phyloP scores from a whole-genome alignment of 139 green algal genomes.

The Tetradesmus lagerheimii region DNA sequence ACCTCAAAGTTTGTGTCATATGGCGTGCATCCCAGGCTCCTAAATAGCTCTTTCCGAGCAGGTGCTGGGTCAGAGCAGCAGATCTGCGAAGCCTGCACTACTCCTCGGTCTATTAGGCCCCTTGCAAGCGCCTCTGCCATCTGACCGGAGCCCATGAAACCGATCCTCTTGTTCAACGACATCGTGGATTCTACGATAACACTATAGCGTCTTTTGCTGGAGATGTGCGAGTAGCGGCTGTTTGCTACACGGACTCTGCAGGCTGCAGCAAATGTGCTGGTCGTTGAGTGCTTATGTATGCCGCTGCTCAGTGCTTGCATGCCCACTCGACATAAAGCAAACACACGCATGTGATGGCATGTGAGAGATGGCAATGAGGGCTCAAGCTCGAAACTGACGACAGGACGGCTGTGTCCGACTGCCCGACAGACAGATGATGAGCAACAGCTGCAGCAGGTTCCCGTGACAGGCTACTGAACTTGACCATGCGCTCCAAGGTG shows the following conservation, averaged over 20 bases:
- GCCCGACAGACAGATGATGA: not conserved
- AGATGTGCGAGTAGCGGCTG: not conserved
- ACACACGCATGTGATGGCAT: not conserved
- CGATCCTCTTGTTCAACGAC: slow-evolving; percentile 69
- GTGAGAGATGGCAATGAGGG: too few relatives aligned
- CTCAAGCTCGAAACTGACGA: not conserved
- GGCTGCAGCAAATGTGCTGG: not conserved
- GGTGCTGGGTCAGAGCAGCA: slow-evolving; percentile 74
- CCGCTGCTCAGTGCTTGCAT: not conserved
- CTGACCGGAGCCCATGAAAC: slow-evolving; percentile 77
- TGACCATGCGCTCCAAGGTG: not conserved
- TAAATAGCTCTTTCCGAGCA: slow-evolving; percentile 83
- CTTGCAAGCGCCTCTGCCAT: slow-evolving; percentile 95
- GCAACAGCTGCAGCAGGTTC: not conserved
- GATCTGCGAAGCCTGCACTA: slow-evolving; percentile 69
- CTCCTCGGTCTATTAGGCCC: slow-evolving; percentile 83
- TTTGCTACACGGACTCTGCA: not conserved
- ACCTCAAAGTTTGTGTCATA: slow-evolving; percentile 77
- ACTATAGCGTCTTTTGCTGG: not conserved
- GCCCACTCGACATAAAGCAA: not conserved
- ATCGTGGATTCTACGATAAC: not conserved
- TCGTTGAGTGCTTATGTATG: not conserved
- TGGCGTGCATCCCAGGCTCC: slow-evolving; percentile 62
- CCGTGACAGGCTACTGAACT: too few relatives aligned
- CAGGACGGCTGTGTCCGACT: not conserved